These are phyloP conservation scores for Acacia crassicarpa DNA, from an alignment of 306 rosid genomes.

Conservation along the genomic window DNA sequence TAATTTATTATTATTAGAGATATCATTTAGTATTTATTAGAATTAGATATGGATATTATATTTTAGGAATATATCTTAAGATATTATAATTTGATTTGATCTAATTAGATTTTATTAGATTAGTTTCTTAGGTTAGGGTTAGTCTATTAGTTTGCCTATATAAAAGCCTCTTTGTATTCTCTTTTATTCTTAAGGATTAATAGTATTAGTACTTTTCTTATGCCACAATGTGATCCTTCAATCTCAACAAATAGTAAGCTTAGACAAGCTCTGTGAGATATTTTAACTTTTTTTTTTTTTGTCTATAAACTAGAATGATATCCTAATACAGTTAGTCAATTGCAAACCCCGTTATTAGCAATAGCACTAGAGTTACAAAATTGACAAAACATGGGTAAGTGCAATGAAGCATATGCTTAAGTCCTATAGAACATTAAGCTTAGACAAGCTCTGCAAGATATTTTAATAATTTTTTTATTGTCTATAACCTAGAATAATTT, in stretches of 20 bases:
- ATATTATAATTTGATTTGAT: no score
- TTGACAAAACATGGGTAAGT: not conserved
- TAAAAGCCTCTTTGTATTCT: no score
- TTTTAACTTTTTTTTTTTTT: not conserved
- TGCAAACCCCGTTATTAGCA: conserved; percentile 3
- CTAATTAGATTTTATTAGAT: no score
- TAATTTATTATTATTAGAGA: no score
- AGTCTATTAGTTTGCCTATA: no score
- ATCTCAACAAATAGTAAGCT: not conserved
- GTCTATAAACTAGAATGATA: conserved; percentile 8
- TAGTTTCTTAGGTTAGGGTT: no score
- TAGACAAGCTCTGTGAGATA: not conserved
- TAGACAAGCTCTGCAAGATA: not conserved
- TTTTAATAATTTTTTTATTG: not conserved
- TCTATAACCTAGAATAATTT: conserved; percentile 9
- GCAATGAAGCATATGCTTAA: not conserved
- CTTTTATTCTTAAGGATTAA: no score
- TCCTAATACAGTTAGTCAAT: not conserved
- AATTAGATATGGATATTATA: no score
- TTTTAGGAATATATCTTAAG: no score
- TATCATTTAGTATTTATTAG: no score
- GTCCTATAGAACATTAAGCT: not conserved
- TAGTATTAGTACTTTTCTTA: no score
- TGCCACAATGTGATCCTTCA: no score
- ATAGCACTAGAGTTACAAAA: not conserved